Evolutionary conservation across 768 basidiomycete genomes (phyloP), one percentile per base, ranked within the genome.

Genomic region (Holtermannia corniformis): DNA sequence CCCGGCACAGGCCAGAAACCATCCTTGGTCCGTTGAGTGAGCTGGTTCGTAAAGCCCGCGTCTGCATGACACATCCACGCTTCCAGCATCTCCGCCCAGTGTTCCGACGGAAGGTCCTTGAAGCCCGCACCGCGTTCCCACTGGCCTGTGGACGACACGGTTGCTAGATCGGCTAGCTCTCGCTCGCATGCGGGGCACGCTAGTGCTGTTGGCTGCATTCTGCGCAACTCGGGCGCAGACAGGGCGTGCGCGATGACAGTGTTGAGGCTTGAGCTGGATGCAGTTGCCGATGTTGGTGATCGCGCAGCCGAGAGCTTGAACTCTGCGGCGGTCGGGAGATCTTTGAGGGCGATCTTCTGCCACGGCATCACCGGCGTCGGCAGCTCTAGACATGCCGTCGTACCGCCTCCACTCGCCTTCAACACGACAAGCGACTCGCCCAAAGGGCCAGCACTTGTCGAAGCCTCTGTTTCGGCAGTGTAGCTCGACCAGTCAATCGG

Each of bases 11-110:
- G 92, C 85, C 86, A 89, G 70, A 96, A 85, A 16, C 85, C 86
- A 54, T 78, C 73, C 62, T 74, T 76, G 71, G 74, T 76, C 57
- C 79, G 78, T 56, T 79, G 76, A 47, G 79, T 73, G 2, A 88
- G 78, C 13, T 82, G 80, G 27, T 83, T 82, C 56, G 85, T 80
- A 46, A 96, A 75, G 41, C 80, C 82, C 74, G 93, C 90, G 64
- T 95, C 90, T 7, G 82, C 72, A 71, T 96, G 93, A 63, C 93
- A 97, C 86, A 97, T 90, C 93, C 93, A 97, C 5, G 91, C 85
- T 57, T 96, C 93, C 19, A 97, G 81, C 14, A 97, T 82, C 70
- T 97, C 93, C 57, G 89, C 85, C 93, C 93, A 97, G 63, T 97
- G 85, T 67, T 96, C 92, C 3, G 87, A 91, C 2, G 93, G 93